phyloP scores from a whole-genome alignment of 140 eudicot genomes.

The Oenanthe javanica region DNA sequence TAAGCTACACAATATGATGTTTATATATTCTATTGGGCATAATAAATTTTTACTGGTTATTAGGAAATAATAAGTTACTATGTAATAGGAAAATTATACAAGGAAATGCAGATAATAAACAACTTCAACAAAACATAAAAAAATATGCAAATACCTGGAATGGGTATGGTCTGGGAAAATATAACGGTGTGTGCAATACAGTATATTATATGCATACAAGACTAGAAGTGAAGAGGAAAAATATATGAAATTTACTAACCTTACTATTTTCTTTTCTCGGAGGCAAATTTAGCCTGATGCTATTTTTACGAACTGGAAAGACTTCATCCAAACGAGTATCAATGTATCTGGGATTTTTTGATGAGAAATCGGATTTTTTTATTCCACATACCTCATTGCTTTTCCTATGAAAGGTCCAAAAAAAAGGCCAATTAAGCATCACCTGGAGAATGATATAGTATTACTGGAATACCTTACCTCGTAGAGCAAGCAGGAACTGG shows the following conservation, averaged over 20 bases:
- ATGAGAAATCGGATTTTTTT: constrained; percentile 27
- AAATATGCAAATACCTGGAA: neutral
- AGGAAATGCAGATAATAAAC: neutral
- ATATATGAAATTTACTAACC: constrained; percentile 23
- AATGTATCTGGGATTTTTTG: constrained; percentile 49
- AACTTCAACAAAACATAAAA: neutral
- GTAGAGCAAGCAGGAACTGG: constrained; percentile 19
- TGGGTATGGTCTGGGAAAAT: neutral
- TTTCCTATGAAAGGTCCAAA: constrained; percentile 25
- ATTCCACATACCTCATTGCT: constrained; percentile 30
- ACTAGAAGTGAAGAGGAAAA: neutral
- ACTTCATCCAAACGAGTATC: constrained; percentile 59
- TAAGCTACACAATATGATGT: neutral
- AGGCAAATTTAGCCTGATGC: constrained; percentile 29
- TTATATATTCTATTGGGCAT: neutral
- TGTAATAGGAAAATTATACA: neutral
- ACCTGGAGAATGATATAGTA: neutral
- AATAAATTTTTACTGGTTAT: neutral
- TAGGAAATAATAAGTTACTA: neutral
- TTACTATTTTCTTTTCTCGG: constrained; percentile 32
- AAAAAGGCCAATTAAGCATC: constrained; percentile 11
- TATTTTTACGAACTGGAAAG: constrained; percentile 46
- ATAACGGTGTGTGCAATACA: neutral
- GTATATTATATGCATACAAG: neutral
- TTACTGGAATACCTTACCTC: constrained; percentile 20